Base-by-base conservation (phyloP, 2,329 filamentous ascomycete genomes). In the Cladosporium velox region DNA sequence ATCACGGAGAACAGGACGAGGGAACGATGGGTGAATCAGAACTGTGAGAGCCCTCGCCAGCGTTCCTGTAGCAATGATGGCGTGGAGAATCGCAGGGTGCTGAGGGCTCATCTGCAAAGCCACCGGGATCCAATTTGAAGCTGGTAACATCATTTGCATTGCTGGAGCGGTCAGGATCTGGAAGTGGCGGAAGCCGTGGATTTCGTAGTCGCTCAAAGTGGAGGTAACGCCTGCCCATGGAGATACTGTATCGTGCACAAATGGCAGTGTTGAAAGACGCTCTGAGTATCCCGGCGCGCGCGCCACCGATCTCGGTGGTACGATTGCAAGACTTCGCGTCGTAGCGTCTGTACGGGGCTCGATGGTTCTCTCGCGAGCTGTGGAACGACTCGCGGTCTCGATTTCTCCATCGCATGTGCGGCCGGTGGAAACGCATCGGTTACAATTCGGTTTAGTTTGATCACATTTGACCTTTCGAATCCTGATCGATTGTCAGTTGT, bases 31-130 rank as follows among this genome's bases (percentile, higher is more conserved):
- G 24, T 35, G 54, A 14, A 57, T 35, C 1, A 57, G n/a, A 7
- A 57, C 54, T 21, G 54, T 57, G 15, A 57, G 54, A 30, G 54
- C 54, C 26, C 54, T 30, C 4, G 54, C 54, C 30, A 57, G 3
- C 26, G 54, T 57, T 2, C 54, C 54, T 8, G 32, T 57, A 3
- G 54, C 54, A 57, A 15, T 26, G 30, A 57, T 57, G 12, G 54
- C 54, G 30, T 57, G 54, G 5, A 57, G 32, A 21, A 57, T 21
- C 5, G 30, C 54, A 21, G 54, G 30, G 8, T 34, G 18, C 3
- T 57, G 54, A n/a, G 32, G 12, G 10, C 54, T 57, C 54, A 57
- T 57, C n/a, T 57, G 54, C n/a, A 57, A 10, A 34, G 54, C 54
- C 8, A 35, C 4, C n/a, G 54, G 54, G 15, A 57, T 32, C 30